Evolutionary conservation across 2,329 filamentous ascomycete genomes (phyloP), one percentile per base, ranked within the genome.

Genomic region (Coccinonectria pachysandricola): DNA sequence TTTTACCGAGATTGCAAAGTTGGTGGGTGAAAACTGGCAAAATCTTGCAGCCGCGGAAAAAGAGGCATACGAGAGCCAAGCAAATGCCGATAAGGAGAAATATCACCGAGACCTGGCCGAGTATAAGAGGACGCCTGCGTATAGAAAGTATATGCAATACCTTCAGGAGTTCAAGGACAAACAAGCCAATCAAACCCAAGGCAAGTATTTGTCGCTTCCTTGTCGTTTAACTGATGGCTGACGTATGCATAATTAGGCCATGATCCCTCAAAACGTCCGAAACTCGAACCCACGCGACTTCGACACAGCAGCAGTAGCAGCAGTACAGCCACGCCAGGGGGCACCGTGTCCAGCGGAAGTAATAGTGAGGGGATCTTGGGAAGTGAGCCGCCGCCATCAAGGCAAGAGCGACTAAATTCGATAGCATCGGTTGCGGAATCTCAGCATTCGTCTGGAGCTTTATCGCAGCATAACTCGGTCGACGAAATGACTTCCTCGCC

Each of bases 11-110:
- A 86, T 88, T 36, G 82, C 82, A 8, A 87, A 87, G 45, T 59
- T 85, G 1, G 82, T 87, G 1, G 82, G 82, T 6, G 81, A 88
- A 46, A 73, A 80, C 45, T 88, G 82, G 82, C 82, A 88, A 48
- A 76, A 72, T 27, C 56, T 88, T 7, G 62, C 71, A 2, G 63
- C 72, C 1, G 54, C 61, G 1, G 75, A 82, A 39, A 81, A 82
- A 44, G 81, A 85, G 45, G 64, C 68, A 0, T 88, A 71, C 40
- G 82, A 88, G 50, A 68, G 67, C 19, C 74, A 81, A 45, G 81
- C 82, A 13, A 75, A 77, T 32, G 55, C 66, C 10, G 77, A 78
- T 14, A 88, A 88, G 53, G 80, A 87, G 39, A 79, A 68, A 39
- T 88, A 85, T 48, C 79, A 80, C 39, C 62, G 68, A n/a, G 72